These are phyloP conservation scores for Moesziomyces antarcticus DNA, from an alignment of 1,284 basidiomycete species.

Conservation along the genomic window DNA sequence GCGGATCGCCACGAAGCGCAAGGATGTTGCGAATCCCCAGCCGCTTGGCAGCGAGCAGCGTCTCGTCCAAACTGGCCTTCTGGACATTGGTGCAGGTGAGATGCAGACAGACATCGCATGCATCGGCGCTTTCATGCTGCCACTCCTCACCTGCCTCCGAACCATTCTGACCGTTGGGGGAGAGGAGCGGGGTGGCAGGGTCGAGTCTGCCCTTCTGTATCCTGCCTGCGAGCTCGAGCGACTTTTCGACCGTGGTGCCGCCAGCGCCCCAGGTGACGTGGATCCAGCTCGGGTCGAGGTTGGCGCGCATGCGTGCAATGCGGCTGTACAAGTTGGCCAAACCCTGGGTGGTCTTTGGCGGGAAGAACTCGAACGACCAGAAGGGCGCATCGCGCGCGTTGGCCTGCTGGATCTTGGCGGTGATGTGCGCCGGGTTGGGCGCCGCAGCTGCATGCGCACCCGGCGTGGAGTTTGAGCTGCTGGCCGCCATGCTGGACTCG, in stretches of 20 bases:
- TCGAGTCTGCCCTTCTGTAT: constrained; percentile 60
- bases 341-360: constrained; percentile 91
- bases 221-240: constrained; percentile 77
- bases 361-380: constrained; percentile 90
- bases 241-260: constrained; percentile 88
- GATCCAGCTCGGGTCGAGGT: constrained; percentile 69
- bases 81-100: constrained; percentile 96
- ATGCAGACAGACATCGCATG: constrained; percentile 90
- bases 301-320: constrained; percentile 74
- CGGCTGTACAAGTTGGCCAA: constrained; percentile 72
- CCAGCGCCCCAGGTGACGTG: constrained; percentile 97
- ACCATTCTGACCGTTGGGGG: constrained; percentile 12
- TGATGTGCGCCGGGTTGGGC: constrained; percentile 43
- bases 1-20: constrained; percentile 87
- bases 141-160: constrained; percentile 6
- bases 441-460: not conserved
- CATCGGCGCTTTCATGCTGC: constrained; percentile 74
- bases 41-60: constrained; percentile 82
- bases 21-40: constrained; percentile 89
- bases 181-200: constrained; percentile 23
- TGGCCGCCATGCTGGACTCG: too few species aligned
- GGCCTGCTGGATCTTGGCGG: constrained; percentile 30
- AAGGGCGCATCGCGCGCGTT: constrained; percentile 32
- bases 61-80: constrained; percentile 78
- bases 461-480: too few species aligned